Conservation (phyloP, 2,329 filamentous ascomycete genomes). For the Neurospora crassa region DNA sequence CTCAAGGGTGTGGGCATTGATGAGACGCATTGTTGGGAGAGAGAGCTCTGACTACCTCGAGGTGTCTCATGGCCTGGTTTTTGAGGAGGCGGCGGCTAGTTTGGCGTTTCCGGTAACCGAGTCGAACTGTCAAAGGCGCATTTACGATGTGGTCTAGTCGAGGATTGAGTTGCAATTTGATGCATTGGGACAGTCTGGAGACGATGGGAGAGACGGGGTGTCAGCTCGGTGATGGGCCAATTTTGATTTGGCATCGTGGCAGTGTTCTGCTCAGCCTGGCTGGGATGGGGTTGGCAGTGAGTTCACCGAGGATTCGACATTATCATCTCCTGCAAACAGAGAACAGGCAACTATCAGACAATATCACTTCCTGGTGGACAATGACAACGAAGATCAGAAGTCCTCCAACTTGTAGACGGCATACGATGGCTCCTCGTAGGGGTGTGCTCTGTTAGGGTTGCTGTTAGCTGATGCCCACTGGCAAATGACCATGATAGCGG, state of each 20-base stretch:
- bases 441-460: constrained; percentile 31
- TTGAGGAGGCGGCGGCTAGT: background rate
- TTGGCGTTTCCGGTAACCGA: background rate
- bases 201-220: background rate
- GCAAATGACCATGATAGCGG: background rate
- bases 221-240: background rate
- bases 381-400: constrained; percentile 23
- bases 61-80: background rate
- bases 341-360: background rate
- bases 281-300: background rate
- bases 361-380: background rate
- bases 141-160: background rate
- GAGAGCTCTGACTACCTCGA: background rate
- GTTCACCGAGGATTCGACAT: background rate
- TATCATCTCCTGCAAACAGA: no score
- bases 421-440: constrained; percentile 43
- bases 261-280: background rate
- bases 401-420: constrained; percentile 39
- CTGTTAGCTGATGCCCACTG: constrained; percentile 2
- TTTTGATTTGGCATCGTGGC: background rate
- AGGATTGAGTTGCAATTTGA: background rate
- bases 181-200: background rate
- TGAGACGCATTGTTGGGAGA: constrained; percentile 23
- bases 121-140: background rate
- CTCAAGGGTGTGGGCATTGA: constrained; percentile 22